Evolutionary conservation across 257 asterid genomes (phyloP).

Genomic region (Salvia rosmarinus): DNA sequence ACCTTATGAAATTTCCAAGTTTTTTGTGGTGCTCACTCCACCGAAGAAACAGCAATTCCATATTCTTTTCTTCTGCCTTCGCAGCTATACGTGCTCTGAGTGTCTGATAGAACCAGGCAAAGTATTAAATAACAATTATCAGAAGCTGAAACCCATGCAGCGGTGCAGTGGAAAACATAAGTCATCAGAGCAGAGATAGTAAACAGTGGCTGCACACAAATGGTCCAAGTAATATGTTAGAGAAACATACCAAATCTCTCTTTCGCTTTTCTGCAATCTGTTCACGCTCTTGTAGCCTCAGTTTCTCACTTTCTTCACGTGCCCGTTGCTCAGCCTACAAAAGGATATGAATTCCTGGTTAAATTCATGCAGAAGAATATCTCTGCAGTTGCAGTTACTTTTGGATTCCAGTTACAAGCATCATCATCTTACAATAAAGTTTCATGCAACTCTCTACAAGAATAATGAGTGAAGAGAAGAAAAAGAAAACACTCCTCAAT

Average conservation of each 20-base stretch:
- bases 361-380: not conserved
- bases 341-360: too few relatives aligned
- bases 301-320: conserved; percentile 92
- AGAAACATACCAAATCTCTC: conserved; percentile 79
- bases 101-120: conserved; percentile 53
- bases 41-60: conserved; percentile 92
- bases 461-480: conserved; percentile 9
- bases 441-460: conserved; percentile 15
- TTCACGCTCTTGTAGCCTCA: conserved; percentile 93
- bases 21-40: conserved; percentile 97
- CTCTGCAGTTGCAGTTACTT: not conserved
- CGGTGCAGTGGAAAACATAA: not conserved
- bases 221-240: not conserved
- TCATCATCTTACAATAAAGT: conserved; percentile 10
- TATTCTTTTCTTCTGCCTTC: conserved; percentile 93
- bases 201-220: not conserved
- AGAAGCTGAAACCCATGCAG: conserved; percentile 23
- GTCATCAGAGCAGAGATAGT: conserved; percentile 1
- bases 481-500: not conserved
- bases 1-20: conserved; percentile 99
- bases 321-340: conserved; percentile 99
- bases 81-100: conserved; percentile 97
- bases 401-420: conserved; percentile 19
- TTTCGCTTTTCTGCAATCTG: conserved; percentile 81
- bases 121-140: conserved; percentile 7